Percentiles rank a stretch among this genome's conserved stretches.
Evolutionary conservation across 2,329 filamentous ascomycete genomes (phyloP).

Genomic region (Ceratocystis cubensis): DNA sequence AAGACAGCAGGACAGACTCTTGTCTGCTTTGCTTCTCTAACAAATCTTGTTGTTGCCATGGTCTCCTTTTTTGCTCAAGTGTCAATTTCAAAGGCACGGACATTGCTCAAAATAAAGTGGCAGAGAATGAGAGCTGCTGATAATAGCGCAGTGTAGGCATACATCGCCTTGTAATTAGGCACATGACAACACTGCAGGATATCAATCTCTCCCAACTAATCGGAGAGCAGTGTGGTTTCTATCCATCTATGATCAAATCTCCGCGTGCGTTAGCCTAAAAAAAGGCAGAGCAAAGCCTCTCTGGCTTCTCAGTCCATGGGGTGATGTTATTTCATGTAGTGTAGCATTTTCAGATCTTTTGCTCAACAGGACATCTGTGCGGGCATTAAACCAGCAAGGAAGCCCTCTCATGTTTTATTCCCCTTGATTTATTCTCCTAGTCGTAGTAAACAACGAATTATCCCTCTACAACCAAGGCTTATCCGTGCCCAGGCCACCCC

Average conservation of each 20-base stretch:
- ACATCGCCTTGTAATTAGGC: too few relatives aligned
- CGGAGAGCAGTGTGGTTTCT: not conserved
- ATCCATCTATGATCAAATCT: not conserved
- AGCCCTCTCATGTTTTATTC: not conserved
- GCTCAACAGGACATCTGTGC: not conserved
- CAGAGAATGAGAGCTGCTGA: too few relatives aligned
- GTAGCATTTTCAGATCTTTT: slow-evolving; percentile 10
- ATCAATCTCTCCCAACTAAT: too few relatives aligned
- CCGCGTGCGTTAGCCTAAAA: not conserved
- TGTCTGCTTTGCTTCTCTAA: not conserved
- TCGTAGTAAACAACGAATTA: too few relatives aligned
- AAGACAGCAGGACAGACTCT: not conserved
- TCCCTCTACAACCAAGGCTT: too few relatives aligned
- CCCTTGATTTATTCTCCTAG: not conserved
- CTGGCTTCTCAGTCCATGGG: not conserved
- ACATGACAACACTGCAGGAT: too few relatives aligned
- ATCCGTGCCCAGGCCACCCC: not conserved
- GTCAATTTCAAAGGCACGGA: not conserved
- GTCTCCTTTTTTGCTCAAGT: not conserved
- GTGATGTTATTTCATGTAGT: not conserved
- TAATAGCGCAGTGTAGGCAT: too few relatives aligned
- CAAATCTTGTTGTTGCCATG: too few relatives aligned
- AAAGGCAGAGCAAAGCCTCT: not conserved
- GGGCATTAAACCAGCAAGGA: not conserved
- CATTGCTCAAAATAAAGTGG: not conserved